Evolutionary conservation across 2,329 filamentous ascomycete species (phyloP).

Genomic region (Penicillium sp.): DNA sequence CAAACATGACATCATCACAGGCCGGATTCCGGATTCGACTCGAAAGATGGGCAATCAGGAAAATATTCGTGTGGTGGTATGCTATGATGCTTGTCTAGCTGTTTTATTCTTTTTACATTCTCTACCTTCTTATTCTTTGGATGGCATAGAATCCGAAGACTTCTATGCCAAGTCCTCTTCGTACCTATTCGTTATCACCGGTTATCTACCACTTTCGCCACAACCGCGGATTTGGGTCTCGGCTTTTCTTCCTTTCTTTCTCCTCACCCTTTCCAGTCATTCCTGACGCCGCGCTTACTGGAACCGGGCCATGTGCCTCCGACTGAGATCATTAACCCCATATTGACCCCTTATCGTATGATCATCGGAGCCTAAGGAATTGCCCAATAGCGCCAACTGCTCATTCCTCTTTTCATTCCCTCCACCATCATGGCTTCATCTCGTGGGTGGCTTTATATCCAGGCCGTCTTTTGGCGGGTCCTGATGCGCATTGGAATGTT

Average conservation of each 20-base stretch:
- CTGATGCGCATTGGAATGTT: conserved; percentile 70
- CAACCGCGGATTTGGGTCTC: background rate
- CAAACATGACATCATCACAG: background rate
- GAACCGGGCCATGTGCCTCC: background rate
- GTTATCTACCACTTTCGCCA: background rate
- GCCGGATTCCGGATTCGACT: background rate
- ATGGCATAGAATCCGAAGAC: background rate
- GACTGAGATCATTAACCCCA: background rate
- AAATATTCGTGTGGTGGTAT: too few species aligned
- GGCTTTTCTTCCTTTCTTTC: background rate
- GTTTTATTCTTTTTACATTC: too few species aligned
- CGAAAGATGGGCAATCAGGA: background rate
- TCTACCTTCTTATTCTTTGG: too few species aligned
- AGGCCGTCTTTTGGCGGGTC: conserved; percentile 66
- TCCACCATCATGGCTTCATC: conserved; percentile 16
- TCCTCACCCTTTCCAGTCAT: background rate
- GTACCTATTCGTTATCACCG: background rate
- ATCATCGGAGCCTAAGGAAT: background rate
- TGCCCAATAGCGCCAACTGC: background rate
- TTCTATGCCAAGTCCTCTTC: background rate
- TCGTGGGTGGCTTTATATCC: conserved; percentile 62
- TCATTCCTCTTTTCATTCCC: background rate
- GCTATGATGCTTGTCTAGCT: too few species aligned
- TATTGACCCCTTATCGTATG: background rate
- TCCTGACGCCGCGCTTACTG: background rate